Base-by-base conservation (phyloP, 2,329 filamentous ascomycete genomes). In the Alternaria angustiovoidea region DNA sequence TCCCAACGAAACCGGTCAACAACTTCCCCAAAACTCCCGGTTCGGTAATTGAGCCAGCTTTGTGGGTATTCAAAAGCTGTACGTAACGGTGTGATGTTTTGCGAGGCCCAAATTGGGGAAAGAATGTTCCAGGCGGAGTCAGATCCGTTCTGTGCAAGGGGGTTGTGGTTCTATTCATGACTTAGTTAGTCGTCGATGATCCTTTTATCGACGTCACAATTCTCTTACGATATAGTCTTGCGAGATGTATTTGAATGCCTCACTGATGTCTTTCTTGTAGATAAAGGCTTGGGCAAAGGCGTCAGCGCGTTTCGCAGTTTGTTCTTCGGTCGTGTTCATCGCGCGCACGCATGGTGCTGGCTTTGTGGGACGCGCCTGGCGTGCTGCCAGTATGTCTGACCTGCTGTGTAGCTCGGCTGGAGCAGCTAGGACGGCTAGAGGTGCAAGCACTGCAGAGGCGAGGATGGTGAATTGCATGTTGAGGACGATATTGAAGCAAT, bases 1-100 rank as follows among this genome's bases (percentile, higher is more conserved):
- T 74, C 73, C 73, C 72, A 75, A 11, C 73, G 51, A 61, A 65
- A 76, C 18, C 72, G 62, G 63, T 75, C 74, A 14, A 76, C 68
- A 7, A 75, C 54, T 34, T 63, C 62, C 4, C 71, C 71, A 63
- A 73, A 73, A 7, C 54, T 41, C 2, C 43, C 32, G 3, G 30
- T 64, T 14, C 56, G 46, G 30, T 76, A 75, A 18, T 75, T 70
- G 57, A 76, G 46, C 71, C 72, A 75, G 24, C 73, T 65, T 51
- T 69, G 66, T 1, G 62, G 60, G 12, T 41, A 22, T 48, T 67
- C 65, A 60, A 72, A 74, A 9, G 62, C 57, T 4, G 67, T 72
- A 7, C 69, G 54, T 7, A 74, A 14, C 12, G 68, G 68, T 16
- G 64, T 72, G 36, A 76, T 70, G 4, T 60, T 62, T 53, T 70